phyloP scores from a whole-genome alignment of 163 green algal species.

The Coccomyxa subellipsoidea region DNA sequence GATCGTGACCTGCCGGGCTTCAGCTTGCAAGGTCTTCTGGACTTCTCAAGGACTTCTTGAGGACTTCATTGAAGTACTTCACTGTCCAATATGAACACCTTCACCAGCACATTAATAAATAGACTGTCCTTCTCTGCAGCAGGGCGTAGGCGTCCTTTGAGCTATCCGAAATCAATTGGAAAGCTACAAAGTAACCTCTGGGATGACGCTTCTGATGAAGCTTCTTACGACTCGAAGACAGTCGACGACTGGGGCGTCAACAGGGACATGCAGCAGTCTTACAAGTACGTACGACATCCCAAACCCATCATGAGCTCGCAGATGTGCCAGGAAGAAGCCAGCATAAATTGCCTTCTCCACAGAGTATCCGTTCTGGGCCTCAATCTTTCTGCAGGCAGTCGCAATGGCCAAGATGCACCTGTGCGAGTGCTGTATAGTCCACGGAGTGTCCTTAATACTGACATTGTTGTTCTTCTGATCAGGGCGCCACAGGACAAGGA shows the following conservation, averaged over 20 bases:
- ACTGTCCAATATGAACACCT: background rate
- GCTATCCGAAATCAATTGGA: background rate
- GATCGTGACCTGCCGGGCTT: background rate
- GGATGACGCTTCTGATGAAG: background rate
- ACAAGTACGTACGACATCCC: too few relatives aligned
- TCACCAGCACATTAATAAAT: too few relatives aligned
- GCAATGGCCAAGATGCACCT: too few relatives aligned
- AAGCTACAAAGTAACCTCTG: background rate
- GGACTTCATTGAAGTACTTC: too few relatives aligned
- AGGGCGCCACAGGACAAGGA: slow-evolving; percentile 12
- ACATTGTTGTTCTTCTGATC: background rate
- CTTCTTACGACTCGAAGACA: background rate
- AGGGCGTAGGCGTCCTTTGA: background rate
- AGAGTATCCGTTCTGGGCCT: too few relatives aligned
- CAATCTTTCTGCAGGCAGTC: too few relatives aligned
- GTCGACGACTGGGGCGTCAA: slow-evolving; percentile 1
- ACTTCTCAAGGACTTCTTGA: too few relatives aligned
- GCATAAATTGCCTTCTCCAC: too few relatives aligned
- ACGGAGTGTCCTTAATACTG: background rate
- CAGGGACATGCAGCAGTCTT: slow-evolving; percentile 5
- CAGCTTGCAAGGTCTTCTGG: too few relatives aligned
- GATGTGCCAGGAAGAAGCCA: too few relatives aligned
- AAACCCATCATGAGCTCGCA: too few relatives aligned
- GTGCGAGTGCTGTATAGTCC: too few relatives aligned
- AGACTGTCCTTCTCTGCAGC: background rate